Evolutionary conservation across 495 filamentous ascomycete species (phyloP), one percentile per base, ranked within the genome.

Genomic region (Acidomyces sp.): DNA sequence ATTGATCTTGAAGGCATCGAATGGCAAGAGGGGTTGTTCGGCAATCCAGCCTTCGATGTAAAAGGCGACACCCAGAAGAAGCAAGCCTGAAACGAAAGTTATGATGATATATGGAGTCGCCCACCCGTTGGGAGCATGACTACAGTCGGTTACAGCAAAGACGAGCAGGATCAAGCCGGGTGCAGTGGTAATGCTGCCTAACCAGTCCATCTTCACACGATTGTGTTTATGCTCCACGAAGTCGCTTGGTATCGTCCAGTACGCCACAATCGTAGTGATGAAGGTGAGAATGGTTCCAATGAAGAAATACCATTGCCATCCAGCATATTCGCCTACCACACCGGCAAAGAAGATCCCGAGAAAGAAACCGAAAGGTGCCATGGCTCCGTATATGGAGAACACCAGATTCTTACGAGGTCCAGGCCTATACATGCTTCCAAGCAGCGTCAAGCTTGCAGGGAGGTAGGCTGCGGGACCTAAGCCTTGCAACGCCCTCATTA

Each of bases 401-500:
- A 90, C 72, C 11, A 90, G 47, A 51, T 93, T 93, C 62, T 93
- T 93, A 9, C 85, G 65, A 5, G 82, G 83, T 0, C 85, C 85
- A 0, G 85, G 85, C 5, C 85, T 69, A 53, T 93, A 93, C 2
- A 74, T 74, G 52, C 75, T 80, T 2, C 83, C 83, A 10, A 93
- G 59, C 11, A 93, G 69, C 68, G 84, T 82, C 10, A 93, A 68
- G 10, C 80, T 72, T 2, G 80, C 75, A 2, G 85, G 84, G 6
- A 47, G 17, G 21, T 13, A 85, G 0, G 83, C 82, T 10, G 82
- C 78, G 0, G 83, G 72, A 0, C 81, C 85, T 1, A 93, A 59
- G 4, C 85, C 85, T 55, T 82, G 82, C 29, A 88, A 60, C 1
- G 81, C 85, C 24, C 85, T 77, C 45, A 73, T 77, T 24, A 81